A percentile compares a stretch with the other conserved stretches of the same genome.
Evolutionary conservation across 768 basidiomycete species (phyloP).

Genomic region (Mycena rosella): DNA sequence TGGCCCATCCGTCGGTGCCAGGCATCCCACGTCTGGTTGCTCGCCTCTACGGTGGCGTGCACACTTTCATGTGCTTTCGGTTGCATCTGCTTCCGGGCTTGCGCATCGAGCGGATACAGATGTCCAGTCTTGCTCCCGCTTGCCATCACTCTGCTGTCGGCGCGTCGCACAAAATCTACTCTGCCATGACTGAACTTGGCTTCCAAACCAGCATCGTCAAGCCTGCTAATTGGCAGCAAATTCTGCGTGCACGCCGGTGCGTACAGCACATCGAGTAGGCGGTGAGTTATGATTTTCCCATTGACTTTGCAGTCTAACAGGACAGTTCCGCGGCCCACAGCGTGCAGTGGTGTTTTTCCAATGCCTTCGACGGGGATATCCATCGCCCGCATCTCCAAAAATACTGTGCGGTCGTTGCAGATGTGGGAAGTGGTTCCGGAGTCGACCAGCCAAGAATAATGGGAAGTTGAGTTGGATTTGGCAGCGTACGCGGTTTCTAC

Average conservation of each 20-base stretch:
- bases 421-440: slow-evolving; percentile 33
- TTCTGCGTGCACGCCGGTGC: slow-evolving; percentile 17
- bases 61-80: slow-evolving; percentile 3
- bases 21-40: slow-evolving; percentile 27
- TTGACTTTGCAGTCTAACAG: slow-evolving; percentile 28
- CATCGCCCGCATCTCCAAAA: not conserved
- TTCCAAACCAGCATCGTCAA: slow-evolving; percentile 27
- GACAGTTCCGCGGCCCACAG: slow-evolving; percentile 27
- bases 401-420: slow-evolving; percentile 4
- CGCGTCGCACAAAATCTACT: slow-evolving; percentile 8
- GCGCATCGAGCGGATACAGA: slow-evolving; percentile 21
- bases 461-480: slow-evolving; percentile 4
- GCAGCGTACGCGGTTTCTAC: not conserved
- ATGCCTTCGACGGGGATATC: slow-evolving; percentile 13
- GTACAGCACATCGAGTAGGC: slow-evolving; percentile 8
- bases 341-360: slow-evolving; percentile 9
- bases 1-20: slow-evolving; percentile 29
- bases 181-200: slow-evolving; percentile 15
- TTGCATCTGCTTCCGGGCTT: slow-evolving; percentile 17
- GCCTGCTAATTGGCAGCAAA: slow-evolving; percentile 18
- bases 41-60: slow-evolving; percentile 20
- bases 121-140: slow-evolving; percentile 15
- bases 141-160: slow-evolving; percentile 8
- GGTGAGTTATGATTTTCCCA: slow-evolving; percentile 22
- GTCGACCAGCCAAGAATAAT: slow-evolving; percentile 26